These are phyloP conservation scores for Yamadazyma epiphylla DNA, from an alignment of 1,139 yeast genomes.

Conservation along the genomic window DNA sequence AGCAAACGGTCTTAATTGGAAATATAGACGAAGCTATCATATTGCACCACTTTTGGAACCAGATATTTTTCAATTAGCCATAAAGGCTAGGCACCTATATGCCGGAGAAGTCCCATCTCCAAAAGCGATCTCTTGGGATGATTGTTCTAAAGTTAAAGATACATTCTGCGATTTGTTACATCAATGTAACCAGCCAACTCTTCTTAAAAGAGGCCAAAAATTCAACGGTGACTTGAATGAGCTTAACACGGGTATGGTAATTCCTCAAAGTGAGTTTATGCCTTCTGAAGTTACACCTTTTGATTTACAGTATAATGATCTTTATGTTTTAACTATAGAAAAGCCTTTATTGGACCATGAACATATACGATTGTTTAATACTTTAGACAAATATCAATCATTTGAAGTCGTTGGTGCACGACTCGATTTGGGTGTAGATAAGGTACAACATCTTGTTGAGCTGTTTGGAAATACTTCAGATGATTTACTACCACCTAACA, in stretches of 20 bases:
- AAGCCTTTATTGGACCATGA: conserved; percentile 12
- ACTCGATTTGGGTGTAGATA: conserved; percentile 16
- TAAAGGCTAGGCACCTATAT: conserved; percentile 13
- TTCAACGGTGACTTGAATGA: conserved; percentile 9
- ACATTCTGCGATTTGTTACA: no score
- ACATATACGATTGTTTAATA: conserved; percentile 2
- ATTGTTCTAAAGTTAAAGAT: no score
- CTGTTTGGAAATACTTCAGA: no score
- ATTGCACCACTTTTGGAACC: conserved; percentile 23
- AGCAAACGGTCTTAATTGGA: conserved; percentile 13
- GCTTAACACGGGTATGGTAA: no score
- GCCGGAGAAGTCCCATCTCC: neutral
- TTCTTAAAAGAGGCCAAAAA: conserved; percentile 7
- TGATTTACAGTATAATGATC: conserved; percentile 26
- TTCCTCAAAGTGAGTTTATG: no score
- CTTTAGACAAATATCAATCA: conserved; percentile 6
- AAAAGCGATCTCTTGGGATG: no score
- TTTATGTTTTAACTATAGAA: conserved; percentile 30
- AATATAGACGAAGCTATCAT: conserved; percentile 21
- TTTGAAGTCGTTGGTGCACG: conserved; percentile 29
- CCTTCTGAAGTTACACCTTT: conserved; percentile 28
- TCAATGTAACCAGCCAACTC: no score
- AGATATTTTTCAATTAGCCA: conserved; percentile 29
- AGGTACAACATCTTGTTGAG: no score
- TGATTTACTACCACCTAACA: no score